These are phyloP conservation scores for Hibiscus trionum DNA, from an alignment of 345 rosid genomes.

Conservation along the genomic window DNA sequence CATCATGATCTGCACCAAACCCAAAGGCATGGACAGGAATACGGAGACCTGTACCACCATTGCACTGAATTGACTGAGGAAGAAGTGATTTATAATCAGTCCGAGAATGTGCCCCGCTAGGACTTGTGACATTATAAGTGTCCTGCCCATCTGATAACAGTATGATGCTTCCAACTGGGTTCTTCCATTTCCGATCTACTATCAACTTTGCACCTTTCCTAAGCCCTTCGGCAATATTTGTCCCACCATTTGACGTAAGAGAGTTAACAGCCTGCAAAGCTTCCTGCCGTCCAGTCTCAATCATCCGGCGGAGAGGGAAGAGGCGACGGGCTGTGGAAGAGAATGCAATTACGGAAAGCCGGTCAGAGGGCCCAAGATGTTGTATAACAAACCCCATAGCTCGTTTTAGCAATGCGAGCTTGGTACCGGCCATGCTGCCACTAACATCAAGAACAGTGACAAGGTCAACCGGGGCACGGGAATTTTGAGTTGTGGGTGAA, in stretches of 20 bases:
- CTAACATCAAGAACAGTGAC: slow-evolving; percentile 96
- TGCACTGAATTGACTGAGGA: slow-evolving; percentile 33
- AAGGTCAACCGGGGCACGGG: slow-evolving; percentile 82
- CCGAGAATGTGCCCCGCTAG: slow-evolving; percentile 24
- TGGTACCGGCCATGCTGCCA: slow-evolving; percentile 98
- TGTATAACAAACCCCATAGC: slow-evolving; percentile 99
- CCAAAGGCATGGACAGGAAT: slow-evolving; percentile 95
- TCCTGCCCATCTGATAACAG: slow-evolving; percentile 93
- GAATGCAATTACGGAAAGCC: slow-evolving; percentile 94
- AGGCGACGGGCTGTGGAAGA: slow-evolving; percentile 85
- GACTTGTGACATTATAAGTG: slow-evolving; percentile 59
- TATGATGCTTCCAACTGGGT: slow-evolving; percentile 76
- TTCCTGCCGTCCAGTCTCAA: slow-evolving; percentile 66
- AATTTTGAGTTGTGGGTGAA: slow-evolving; percentile 20
- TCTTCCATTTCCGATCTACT: slow-evolving; percentile 71
- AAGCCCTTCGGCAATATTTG: slow-evolving; percentile 87
- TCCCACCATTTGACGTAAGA: slow-evolving; percentile 79
- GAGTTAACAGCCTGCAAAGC: slow-evolving; percentile 86
- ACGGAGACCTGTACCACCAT: slow-evolving; percentile 35
- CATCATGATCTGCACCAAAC: slow-evolving; percentile 89
- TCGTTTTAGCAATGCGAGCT: slow-evolving; percentile 84
- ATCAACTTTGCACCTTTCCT: slow-evolving; percentile 78
- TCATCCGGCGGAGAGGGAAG: slow-evolving; percentile 85
- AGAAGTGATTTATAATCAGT: slow-evolving; percentile 54
- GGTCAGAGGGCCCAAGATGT: slow-evolving; percentile 81